Base-by-base conservation (phyloP, 177 flowering plant genomes). In the Vitis hybrid region DNA sequence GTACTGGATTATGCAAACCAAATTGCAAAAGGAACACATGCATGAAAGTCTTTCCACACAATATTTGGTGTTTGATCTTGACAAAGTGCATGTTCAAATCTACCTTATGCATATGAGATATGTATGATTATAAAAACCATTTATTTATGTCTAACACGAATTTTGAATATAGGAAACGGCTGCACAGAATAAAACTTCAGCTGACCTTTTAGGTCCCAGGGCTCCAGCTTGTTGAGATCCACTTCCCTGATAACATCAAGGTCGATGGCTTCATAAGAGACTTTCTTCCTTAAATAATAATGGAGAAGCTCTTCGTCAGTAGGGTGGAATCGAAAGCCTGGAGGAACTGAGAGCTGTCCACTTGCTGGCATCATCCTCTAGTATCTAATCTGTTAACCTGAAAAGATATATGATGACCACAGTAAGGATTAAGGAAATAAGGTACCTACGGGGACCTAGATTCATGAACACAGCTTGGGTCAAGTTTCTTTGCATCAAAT, bases 131-230 rank as follows among this genome's bases (percentile, higher is more conserved):
- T 27, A 27, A 27, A 27, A 27, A 27, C 30, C 30, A 27, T 27
- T 27, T 27, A 27, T 27, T 27, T 27, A 27, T 27, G 30, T 27
- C 30, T 27, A 27, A 27, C 30, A 27, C 5, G 30, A 27, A 27
- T 27, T 27, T 27, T 27, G 30, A 27, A 27, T 27, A 27, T 0
- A 27, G 30, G 30, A 27, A 27, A 27, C 30, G 4, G 30, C 30
- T 27, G 30, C 30, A 27, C 30, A 27, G 30, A 27, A 27, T 24
- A 24, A 3, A 27, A 27, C 30, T 27, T 27, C 30, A 46, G 15
- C 50, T 15, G 9, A 91, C 98, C 98, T 87, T 90, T 87, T 67
- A 93, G 92, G 68, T 93, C 97, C 98, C 98, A 93, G 32, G 98
- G 98, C 81, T 93, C 98, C 52, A 92, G 90, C 70, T 86, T 90